Conservation (phyloP, 2,329 filamentous ascomycete genomes). For the Lizonia empirigonia region DNA sequence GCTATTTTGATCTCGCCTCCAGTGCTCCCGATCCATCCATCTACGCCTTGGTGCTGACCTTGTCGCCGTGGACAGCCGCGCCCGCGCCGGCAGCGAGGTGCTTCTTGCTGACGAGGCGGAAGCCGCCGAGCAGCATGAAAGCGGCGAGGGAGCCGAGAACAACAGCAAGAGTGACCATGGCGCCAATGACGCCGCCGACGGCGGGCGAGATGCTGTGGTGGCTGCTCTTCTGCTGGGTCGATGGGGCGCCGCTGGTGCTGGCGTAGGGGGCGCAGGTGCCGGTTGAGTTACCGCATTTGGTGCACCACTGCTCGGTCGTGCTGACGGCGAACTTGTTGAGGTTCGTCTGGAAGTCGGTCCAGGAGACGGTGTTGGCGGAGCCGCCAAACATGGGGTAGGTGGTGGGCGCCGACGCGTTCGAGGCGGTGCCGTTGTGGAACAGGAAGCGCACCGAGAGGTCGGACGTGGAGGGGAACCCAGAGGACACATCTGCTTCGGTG, state of each 20-base stretch:
- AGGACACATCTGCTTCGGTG: conserved; percentile 51
- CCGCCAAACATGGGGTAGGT: conserved; percentile 68
- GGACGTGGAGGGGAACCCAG: conserved; percentile 51
- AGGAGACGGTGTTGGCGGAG: conserved; percentile 62
- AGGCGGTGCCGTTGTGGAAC: conserved; percentile 66
- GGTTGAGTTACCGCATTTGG: conserved; percentile 72
- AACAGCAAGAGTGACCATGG: conserved; percentile 69
- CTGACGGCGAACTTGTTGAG: conserved; percentile 71
- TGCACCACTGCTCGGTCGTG: conserved; percentile 73
- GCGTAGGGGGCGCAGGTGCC: conserved; percentile 65
- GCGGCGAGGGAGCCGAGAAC: conserved; percentile 61
- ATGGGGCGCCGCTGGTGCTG: conserved; percentile 23
- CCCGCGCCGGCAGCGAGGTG: conserved; percentile 29
- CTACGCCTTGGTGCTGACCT: conserved; percentile 22
- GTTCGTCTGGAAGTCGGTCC: conserved; percentile 68
- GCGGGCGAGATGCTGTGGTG: conserved; percentile 63
- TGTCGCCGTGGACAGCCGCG: neutral
- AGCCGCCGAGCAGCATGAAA: conserved; percentile 61
- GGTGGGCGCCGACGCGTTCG: conserved; percentile 51
- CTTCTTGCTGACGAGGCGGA: conserved; percentile 64
- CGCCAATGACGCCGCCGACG: conserved; percentile 81
- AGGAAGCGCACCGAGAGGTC: conserved; percentile 66
- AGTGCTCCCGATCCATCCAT: no score
- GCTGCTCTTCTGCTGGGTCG: conserved; percentile 10
- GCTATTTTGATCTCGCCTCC: no score